phyloP scores from a whole-genome alignment of 495 filamentous ascomycete species.

The Aspergillus nanangensis region DNA sequence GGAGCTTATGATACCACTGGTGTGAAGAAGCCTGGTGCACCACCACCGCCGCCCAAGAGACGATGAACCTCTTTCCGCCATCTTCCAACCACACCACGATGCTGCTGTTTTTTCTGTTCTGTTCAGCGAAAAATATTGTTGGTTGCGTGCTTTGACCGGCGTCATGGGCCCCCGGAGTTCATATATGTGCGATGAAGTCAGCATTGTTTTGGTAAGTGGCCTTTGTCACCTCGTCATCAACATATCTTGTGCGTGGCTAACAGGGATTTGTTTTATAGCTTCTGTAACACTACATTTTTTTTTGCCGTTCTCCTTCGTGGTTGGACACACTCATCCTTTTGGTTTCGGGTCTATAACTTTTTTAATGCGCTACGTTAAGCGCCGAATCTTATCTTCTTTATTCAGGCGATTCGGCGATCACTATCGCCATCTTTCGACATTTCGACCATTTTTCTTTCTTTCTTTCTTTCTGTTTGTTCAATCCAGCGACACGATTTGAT shows the following conservation, averaged over 20 bases:
- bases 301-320: constrained; percentile 7
- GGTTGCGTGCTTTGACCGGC: constrained; percentile 23
- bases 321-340: constrained; percentile 14
- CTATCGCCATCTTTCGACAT: constrained; percentile 4
- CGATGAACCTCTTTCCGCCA: constrained; percentile 19
- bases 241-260: constrained; percentile 19
- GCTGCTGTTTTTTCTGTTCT: constrained; percentile 17
- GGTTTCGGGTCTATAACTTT: constrained; percentile 30
- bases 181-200: constrained; percentile 28
- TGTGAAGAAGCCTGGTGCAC: constrained; percentile 52
- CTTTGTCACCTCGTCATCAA: neutral
- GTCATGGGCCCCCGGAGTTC: constrained; percentile 26
- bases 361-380: too few relatives aligned
- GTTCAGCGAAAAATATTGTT: constrained; percentile 22
- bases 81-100: constrained; percentile 24
- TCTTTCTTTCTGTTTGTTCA: constrained; percentile 9
- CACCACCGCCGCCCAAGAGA: constrained; percentile 38
- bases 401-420: constrained; percentile 8
- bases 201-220: constrained; percentile 30
- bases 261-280: constrained; percentile 18
- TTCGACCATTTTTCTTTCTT: constrained; percentile 18
- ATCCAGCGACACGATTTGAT: constrained; percentile 7
- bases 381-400: constrained; percentile 22
- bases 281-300: constrained; percentile 35
- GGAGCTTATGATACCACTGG: constrained; percentile 58